Percentiles rank a stretch among this genome's conserved stretches.
Evolutionary conservation across 208 protist genomes (phyloP).

Genomic region (Trypanosoma rangeli): DNA sequence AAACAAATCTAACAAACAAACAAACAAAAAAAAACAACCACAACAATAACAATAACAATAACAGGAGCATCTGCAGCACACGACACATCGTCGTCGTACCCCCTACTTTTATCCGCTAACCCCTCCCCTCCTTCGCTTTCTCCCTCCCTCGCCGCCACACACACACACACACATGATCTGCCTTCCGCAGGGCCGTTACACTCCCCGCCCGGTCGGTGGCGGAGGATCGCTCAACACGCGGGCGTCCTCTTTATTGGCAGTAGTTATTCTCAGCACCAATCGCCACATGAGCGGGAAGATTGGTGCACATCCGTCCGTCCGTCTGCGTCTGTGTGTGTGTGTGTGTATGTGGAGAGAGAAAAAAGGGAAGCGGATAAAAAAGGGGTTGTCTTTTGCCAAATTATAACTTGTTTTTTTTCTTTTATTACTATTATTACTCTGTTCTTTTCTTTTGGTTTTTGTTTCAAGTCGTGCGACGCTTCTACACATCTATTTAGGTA

Average conservation of each 20-base stretch:
- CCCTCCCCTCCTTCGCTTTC: not conserved
- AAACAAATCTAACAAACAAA: not conserved
- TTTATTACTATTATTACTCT: conserved; percentile 1
- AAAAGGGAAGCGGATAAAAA: not conserved
- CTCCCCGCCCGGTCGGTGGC: not conserved
- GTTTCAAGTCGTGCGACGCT: not conserved
- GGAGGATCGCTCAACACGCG: not conserved
- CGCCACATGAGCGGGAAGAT: not conserved
- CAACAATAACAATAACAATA: not conserved
- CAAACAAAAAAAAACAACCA: not conserved
- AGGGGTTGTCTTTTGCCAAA: not conserved
- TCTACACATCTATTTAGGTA: conserved; percentile 21
- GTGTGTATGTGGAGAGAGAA: not conserved
- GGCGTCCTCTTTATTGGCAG: not conserved
- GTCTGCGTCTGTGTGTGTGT: not conserved
- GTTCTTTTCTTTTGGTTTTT: not conserved
- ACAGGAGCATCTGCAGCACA: not conserved
- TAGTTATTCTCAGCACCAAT: not conserved
- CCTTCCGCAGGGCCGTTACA: not conserved
- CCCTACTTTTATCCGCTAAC: not conserved
- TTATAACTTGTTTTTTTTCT: conserved; percentile 4
- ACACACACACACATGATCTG: conserved; percentile 2
- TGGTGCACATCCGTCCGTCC: not conserved
- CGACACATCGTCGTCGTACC: not conserved
- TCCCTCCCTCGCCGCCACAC: not conserved